A percentile compares a stretch with the other conserved stretches of the same genome.
Conservation (phyloP, 1,284 basidiomycete species). For the Tremellales sp. region DNA sequence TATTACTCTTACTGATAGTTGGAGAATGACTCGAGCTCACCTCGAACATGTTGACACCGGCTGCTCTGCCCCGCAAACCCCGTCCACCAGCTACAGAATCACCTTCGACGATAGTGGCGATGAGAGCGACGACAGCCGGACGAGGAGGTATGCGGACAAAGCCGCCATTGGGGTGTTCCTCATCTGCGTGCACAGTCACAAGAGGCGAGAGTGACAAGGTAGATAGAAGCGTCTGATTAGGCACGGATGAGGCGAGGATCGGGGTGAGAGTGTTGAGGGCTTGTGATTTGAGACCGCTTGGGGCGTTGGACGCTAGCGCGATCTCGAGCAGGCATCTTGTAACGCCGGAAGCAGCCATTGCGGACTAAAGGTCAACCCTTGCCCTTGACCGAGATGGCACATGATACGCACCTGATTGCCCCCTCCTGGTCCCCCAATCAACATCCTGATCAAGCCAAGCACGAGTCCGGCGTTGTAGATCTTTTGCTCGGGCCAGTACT, state of each 20-base stretch:
- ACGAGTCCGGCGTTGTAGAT: conserved; percentile 70
- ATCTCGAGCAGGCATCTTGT: conserved; percentile 82
- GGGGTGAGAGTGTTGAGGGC: conserved; percentile 74
- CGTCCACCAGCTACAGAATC: conserved; percentile 38
- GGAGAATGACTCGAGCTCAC: conserved; percentile 22
- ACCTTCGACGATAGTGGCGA: conserved; percentile 40
- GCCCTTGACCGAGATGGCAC: not conserved
- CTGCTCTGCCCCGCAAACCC: conserved; percentile 47
- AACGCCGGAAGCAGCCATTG: conserved; percentile 58
- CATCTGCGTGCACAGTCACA: conserved; percentile 47
- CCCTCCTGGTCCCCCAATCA: conserved; percentile 65
- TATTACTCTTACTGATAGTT: conserved; percentile 25
- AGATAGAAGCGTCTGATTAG: conserved; percentile 54
- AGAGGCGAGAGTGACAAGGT: conserved; percentile 48
- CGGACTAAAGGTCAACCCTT: conserved; percentile 42
- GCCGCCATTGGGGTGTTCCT: conserved; percentile 47
- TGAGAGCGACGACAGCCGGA: conserved; percentile 48
- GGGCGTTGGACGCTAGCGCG: conserved; percentile 85
- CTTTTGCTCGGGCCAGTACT: conserved; percentile 95
- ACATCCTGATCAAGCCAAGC: conserved; percentile 64
- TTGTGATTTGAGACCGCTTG: conserved; percentile 77
- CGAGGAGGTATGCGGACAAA: conserved; percentile 46
- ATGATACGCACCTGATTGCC: conserved; percentile 56
- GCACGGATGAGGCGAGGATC: conserved; percentile 48
- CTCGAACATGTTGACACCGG: conserved; percentile 52